phyloP scores from a whole-genome alignment of 2,329 filamentous ascomycete genomes.

The Diaporthe citri region DNA sequence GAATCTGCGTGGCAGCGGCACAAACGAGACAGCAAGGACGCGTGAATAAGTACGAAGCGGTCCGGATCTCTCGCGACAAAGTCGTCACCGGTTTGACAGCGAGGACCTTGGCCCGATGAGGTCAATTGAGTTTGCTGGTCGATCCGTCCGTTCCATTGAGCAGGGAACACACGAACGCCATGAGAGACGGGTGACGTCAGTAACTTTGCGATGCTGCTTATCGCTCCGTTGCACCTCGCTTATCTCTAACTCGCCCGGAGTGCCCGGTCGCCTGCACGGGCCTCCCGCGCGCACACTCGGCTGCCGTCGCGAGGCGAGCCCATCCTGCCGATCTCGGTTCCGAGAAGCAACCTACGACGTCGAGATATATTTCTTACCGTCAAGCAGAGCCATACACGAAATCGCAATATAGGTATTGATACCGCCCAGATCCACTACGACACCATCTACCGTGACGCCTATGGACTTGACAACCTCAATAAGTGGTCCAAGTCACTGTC shows the following conservation, averaged over 20 bases:
- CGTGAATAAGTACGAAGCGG: slow-evolving; percentile 22
- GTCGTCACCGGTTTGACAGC: slow-evolving; percentile 12
- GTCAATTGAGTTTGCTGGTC: slow-evolving; percentile 10
- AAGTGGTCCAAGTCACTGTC: no score
- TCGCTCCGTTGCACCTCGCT: neutral
- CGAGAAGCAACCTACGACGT: neutral
- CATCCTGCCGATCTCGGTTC: neutral
- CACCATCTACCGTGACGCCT: no score
- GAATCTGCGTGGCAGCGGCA: no score
- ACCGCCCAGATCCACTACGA: no score
- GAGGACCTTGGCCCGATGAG: slow-evolving; percentile 5
- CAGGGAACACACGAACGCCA: slow-evolving; percentile 21
- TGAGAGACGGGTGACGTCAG: slow-evolving; percentile 28
- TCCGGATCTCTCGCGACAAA: slow-evolving; percentile 21
- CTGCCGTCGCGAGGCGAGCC: slow-evolving; percentile 22
- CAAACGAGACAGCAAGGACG: neutral
- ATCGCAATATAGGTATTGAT: no score
- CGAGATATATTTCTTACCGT: neutral
- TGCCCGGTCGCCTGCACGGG: neutral
- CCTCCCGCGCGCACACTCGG: neutral
- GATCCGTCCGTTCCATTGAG: neutral
- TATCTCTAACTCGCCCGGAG: neutral
- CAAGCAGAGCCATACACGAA: no score
- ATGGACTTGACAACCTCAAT: no score
- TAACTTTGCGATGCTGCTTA: neutral